Evolutionary conservation across 2,329 filamentous ascomycete species (phyloP).

Genomic region (Xylariales sp.): DNA sequence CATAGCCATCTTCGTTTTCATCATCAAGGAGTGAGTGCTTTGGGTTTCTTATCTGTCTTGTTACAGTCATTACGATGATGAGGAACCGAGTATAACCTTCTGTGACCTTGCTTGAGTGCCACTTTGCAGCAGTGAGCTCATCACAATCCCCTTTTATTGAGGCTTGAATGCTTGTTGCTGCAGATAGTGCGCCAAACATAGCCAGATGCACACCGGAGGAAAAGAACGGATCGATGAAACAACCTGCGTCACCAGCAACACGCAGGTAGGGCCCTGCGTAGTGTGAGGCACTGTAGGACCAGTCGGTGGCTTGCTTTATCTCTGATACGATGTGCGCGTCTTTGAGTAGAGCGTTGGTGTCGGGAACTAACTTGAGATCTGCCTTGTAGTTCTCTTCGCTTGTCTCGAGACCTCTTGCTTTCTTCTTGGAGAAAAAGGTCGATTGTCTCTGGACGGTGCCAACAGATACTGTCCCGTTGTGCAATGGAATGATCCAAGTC

Average conservation of each 20-base stretch:
- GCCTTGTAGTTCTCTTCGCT: slow-evolving; percentile 29
- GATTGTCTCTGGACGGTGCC: slow-evolving; percentile 39
- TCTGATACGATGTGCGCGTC: slow-evolving; percentile 29
- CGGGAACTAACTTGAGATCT: slow-evolving; percentile 28
- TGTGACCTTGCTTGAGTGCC: slow-evolving; percentile 39
- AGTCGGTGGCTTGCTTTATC: slow-evolving; percentile 35
- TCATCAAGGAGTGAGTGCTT: slow-evolving; percentile 36
- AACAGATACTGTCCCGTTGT: slow-evolving; percentile 39
- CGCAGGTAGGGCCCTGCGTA: slow-evolving; percentile 37
- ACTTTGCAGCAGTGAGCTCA: slow-evolving; percentile 31
- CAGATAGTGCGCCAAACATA: slow-evolving; percentile 36
- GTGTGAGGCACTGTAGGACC: slow-evolving; percentile 38
- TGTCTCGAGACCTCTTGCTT: slow-evolving; percentile 14
- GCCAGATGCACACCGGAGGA: slow-evolving; percentile 45
- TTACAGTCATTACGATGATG: slow-evolving; percentile 32
- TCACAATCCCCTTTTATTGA: slow-evolving; percentile 30
- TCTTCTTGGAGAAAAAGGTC: slow-evolving; percentile 30
- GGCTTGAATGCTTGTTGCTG: slow-evolving; percentile 39
- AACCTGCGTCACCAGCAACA: slow-evolving; percentile 41
- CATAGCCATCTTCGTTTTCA: slow-evolving; percentile 36
- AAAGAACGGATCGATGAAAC: slow-evolving; percentile 46
- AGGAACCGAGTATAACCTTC: slow-evolving; percentile 45
- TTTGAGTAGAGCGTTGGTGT: slow-evolving; percentile 24
- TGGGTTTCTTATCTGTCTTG: slow-evolving; percentile 34
- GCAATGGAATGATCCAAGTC: slow-evolving; percentile 46